phyloP scores from a whole-genome alignment of 495 filamentous ascomycete species.

The Penicillium longicatenatum region DNA sequence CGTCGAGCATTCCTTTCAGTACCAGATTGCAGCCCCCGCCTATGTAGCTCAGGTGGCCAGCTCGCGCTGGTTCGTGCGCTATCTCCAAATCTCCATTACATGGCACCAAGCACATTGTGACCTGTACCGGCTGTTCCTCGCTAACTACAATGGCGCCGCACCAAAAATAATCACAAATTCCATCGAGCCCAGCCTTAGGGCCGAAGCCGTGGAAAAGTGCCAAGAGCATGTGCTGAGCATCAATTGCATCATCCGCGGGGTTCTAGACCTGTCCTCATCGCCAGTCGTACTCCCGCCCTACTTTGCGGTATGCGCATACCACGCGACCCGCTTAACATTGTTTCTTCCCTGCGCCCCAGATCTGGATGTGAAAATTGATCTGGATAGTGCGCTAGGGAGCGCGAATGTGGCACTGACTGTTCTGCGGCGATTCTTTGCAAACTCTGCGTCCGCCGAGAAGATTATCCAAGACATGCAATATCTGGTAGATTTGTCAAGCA shows the following conservation, averaged over 20 bases:
- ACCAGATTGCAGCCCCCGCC: neutral
- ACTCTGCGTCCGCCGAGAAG: neutral
- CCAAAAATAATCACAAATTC: constrained; percentile 16
- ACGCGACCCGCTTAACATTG: constrained; percentile 18
- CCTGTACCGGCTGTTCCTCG: constrained; percentile 24
- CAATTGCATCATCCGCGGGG: constrained; percentile 5
- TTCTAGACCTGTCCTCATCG: neutral
- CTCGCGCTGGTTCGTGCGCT: constrained; percentile 17
- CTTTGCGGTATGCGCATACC: constrained; percentile 23
- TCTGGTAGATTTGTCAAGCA: constrained; percentile 2
- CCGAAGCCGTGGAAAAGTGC: constrained; percentile 7
- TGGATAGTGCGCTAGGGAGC: constrained; percentile 2
- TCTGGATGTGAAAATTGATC: neutral
- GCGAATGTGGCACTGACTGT: constrained; percentile 6
- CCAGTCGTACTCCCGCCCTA: constrained; percentile 10
- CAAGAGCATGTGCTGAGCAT: constrained; percentile 11
- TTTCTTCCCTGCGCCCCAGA: constrained; percentile 13
- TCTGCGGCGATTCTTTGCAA: constrained; percentile 8
- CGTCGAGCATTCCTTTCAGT: constrained; percentile 9
- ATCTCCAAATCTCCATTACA: constrained; percentile 13
- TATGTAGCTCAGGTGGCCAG: neutral
- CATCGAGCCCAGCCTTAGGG: constrained; percentile 5
- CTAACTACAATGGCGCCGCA: constrained; percentile 18
- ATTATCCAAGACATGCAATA: constrained; percentile 13
- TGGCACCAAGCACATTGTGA: constrained; percentile 28